Base-by-base conservation (phyloP, 2,329 filamentous ascomycete species). In the Macrophomina pseudophaseolina region DNA sequence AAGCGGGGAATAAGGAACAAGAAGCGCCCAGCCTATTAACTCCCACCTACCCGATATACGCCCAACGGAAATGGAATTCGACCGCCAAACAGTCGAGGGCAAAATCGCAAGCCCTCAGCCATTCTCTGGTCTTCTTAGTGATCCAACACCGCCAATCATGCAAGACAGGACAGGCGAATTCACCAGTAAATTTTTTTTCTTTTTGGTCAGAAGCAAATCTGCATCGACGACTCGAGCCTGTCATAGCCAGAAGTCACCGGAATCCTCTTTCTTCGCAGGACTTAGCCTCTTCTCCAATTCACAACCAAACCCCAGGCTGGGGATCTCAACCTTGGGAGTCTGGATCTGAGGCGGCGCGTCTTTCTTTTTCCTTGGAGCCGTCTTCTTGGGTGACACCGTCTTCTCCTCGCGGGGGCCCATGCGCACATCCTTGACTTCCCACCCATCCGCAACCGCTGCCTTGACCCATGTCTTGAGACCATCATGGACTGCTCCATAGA, bases 401-500 rank as follows among this genome's bases (percentile, higher is more conserved):
- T 80, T 80, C 58, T 68, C 58, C 35, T 72, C 30, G 69, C 78
- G 74, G 67, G 78, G 67, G 0, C 92, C 92, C 77, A 90, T 92
- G 63, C 94, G 85, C 30, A 98, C 94, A 73, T 91, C 89, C 63
- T 86, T 85, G 51, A 93, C 90, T 60, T 93, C 88, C 94, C 95
- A 99, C 53, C 88, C 91, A 78, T 99, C 95, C 68, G 94, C 93
- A 33, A 84, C 85, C 0, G 93, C 94, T 0, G 94, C 95, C 0
- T 90, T 90, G 18, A 97, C 91, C 94, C 94, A 99, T 6, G 91
- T 94, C 65, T 91, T 88, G 69, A 98, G 83, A 1, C 90, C 93
- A 72, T 94, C 92, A 76, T 99, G 95, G 4, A 99, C 91, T 58
- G 91, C 89, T 2, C 91, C 91, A 76, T 99, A 98, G 77, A 98